phyloP scores from a whole-genome alignment of 371 early-diverging fungal species.

The Lichtheimia hyalospora region DNA sequence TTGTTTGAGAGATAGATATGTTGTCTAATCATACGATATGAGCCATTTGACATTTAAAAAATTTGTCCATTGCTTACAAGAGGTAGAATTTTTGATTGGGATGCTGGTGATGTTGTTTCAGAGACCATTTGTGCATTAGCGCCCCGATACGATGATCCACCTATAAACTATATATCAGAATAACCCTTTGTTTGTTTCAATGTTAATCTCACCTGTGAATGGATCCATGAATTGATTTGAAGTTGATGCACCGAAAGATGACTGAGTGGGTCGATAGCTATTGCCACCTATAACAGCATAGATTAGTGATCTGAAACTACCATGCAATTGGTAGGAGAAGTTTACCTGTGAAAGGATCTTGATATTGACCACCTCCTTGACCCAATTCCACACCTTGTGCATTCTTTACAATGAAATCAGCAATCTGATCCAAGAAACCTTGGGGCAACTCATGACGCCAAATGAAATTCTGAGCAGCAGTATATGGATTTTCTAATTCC shows the following conservation, averaged over 20 bases:
- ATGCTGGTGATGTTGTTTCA: constrained; percentile 17
- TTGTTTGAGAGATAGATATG: constrained; percentile 65
- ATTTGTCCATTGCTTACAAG: constrained; percentile 15
- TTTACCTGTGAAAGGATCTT: constrained; percentile 73
- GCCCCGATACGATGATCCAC: constrained; percentile 7
- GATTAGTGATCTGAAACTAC: not conserved
- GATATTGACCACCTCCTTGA: constrained; percentile 27
- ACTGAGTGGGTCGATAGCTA: constrained; percentile 46
- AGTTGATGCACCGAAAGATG: not conserved
- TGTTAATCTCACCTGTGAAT: constrained; percentile 42
- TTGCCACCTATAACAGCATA: constrained; percentile 35
- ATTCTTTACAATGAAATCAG: constrained; percentile 91
- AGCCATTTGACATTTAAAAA: not conserved
- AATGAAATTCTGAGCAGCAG: constrained; percentile 92
- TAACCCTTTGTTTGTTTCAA: too few relatives aligned
- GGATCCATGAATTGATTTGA: constrained; percentile 33
- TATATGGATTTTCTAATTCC: constrained; percentile 84
- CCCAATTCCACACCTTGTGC: constrained; percentile 64
- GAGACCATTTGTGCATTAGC: constrained; percentile 16
- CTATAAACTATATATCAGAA: not conserved
- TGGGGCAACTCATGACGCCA: constrained; percentile 76
- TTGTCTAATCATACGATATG: constrained; percentile 27
- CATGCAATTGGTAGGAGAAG: too few relatives aligned
- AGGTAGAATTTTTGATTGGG: constrained; percentile 23
- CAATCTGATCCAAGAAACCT: constrained; percentile 89